Evolutionary conservation across 1,284 basidiomycete species (phyloP).

Genomic region (Ustilago tritici): DNA sequence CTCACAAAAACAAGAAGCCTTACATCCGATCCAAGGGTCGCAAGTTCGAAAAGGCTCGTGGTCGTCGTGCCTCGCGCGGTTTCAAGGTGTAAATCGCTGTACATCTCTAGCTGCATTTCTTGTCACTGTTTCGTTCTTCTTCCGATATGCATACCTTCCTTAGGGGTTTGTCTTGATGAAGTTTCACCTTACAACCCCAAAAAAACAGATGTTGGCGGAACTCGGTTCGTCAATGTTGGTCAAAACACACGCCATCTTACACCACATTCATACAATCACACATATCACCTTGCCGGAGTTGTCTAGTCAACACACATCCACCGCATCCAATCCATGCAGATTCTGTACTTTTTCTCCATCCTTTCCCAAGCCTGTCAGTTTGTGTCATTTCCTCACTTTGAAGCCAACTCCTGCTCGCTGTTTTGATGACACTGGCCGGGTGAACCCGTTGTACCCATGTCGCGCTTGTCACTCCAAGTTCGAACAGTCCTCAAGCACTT

Average conservation of each 20-base stretch:
- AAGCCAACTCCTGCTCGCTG: neutral
- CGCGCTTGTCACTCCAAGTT: too few species aligned
- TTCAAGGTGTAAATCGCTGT: conserved; percentile 69
- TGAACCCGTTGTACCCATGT: too few species aligned
- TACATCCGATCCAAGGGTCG: conserved; percentile 94
- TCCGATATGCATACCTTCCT: conserved; percentile 3
- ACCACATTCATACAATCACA: conserved; percentile 11
- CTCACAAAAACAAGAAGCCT: conserved; percentile 82
- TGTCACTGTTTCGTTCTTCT: neutral
- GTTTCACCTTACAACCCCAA: neutral
- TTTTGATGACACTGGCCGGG: neutral
- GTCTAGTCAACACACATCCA: conserved; percentile 3
- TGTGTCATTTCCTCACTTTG: neutral
- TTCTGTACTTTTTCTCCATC: conserved; percentile 43
- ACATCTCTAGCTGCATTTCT: neutral
- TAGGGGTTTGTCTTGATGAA: neutral
- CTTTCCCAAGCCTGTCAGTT: neutral
- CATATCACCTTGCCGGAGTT: neutral
- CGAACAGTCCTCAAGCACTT: too few species aligned
- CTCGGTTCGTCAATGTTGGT: neutral
- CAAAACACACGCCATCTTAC: neutral
- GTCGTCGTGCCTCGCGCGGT: conserved; percentile 71
- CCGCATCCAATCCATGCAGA: conserved; percentile 42
- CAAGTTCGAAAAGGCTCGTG: conserved; percentile 78
- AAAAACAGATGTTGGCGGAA: neutral